Conservation (phyloP, 2,329 filamentous ascomycete species). For the Penicillium capsulatum region DNA sequence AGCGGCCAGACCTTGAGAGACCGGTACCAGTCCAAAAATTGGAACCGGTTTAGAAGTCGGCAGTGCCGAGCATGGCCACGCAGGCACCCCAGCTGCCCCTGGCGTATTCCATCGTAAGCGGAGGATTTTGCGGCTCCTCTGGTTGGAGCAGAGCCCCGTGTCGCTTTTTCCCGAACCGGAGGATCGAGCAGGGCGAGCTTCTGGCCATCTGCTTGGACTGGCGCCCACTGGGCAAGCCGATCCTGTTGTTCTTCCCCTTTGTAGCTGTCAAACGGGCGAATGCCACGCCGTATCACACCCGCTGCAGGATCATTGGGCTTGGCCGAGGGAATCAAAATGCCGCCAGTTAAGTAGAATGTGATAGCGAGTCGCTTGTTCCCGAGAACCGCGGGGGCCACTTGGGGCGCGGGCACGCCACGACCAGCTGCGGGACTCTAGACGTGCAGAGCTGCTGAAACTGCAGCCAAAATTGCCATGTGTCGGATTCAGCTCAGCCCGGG, state of each 20-base stretch:
- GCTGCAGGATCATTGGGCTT: slow-evolving; percentile 6
- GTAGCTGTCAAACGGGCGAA: slow-evolving; percentile 10
- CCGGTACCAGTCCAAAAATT: slow-evolving; percentile 3
- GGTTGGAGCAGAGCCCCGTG: slow-evolving; percentile 2
- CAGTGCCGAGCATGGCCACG: not conserved
- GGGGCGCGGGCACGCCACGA: too few species aligned
- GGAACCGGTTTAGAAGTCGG: not conserved
- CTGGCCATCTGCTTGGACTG: slow-evolving; percentile 2
- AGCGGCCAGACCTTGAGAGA: slow-evolving; percentile 7
- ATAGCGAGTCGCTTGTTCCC: too few species aligned
- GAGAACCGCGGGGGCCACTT: too few species aligned
- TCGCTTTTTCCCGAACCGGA: slow-evolving; percentile 1
- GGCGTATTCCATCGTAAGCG: too few species aligned
- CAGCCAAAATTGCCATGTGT: slow-evolving; percentile 5
- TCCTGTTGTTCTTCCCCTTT: slow-evolving; percentile 1
- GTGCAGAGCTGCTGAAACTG: too few species aligned
- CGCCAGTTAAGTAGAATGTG: not conserved
- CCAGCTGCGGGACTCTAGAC: too few species aligned
- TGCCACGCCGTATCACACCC: slow-evolving; percentile 5
- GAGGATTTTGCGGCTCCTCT: slow-evolving; percentile 3
- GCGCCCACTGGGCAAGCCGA: not conserved
- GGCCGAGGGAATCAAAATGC: slow-evolving; percentile 3
- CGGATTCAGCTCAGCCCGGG: slow-evolving; percentile 13
- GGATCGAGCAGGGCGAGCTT: not conserved
- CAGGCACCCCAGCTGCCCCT: not conserved